Base-by-base conservation (phyloP, 2,329 filamentous ascomycete genomes). In the Calonectria pteridis region DNA sequence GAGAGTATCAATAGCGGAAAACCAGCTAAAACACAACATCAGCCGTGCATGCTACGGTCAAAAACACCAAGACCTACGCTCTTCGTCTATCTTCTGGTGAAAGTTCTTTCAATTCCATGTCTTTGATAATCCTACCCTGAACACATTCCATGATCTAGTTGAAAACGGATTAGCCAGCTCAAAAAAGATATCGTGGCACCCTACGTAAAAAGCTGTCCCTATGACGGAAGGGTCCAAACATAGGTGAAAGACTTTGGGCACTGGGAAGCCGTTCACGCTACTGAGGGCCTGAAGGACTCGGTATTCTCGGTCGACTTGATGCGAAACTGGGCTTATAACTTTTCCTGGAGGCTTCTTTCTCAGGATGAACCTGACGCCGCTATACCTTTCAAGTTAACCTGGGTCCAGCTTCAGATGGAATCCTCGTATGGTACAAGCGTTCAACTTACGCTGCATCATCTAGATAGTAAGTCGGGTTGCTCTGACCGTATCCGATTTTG, bases 301-400 rank as follows among this genome's bases (percentile, higher is more conserved):
- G 29, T 58, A 74, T 37, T 76, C 74, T 20, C 74, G 58, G 20
- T 76, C 72, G 14, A 76, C 49, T 43, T 69, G 51, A n/a, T 76
- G 74, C 6, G 74, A 73, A 11, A 64, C 63, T 3, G 65, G 65
- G n/a, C 58, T 67, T 13, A 76, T 72, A 6, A 29, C 5, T 29
- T 70, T 26, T 9, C 74, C 74, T 6, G 51, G 62, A 3, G 74
- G 74, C 33, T 76, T 76, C n/a, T 76, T 76, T 40, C 73, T 69
- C 13, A 75, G 58, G 29, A 75, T 64, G 18, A 67, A 73, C n/a
- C 67, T 67, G 1, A 33, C 7, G 23, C 72, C 72, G 7, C 67
- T 71, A 6, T 13, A 4, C 4, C 6, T 26, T 16, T 14, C 9
- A 4, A 35, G 46, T 28, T 13, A 55, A 11, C 14, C 23, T 4